Conservation (phyloP, 495 filamentous ascomycete genomes). For the Chlorociboria aeruginascens region DNA sequence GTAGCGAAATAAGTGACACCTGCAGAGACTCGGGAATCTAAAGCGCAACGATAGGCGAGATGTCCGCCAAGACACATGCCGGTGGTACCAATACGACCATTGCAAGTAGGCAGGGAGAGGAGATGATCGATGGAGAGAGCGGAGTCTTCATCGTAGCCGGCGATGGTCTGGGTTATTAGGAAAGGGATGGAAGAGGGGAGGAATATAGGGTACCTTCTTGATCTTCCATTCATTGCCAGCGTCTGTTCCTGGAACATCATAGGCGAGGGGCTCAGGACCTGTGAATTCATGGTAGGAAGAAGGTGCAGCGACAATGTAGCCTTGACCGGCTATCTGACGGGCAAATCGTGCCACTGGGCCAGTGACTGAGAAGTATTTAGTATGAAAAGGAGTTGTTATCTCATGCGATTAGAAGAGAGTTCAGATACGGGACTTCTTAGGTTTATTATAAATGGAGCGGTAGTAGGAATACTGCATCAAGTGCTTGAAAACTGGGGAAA, state of each 20-base stretch:
- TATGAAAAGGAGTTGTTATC: neutral
- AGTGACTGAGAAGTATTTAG: conserved; percentile 47
- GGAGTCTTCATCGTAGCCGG: conserved; percentile 84
- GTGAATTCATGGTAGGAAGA: conserved; percentile 91
- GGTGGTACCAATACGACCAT: conserved; percentile 71
- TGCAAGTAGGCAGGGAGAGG: conserved; percentile 66
- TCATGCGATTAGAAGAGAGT: too few relatives aligned
- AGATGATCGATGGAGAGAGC: conserved; percentile 62
- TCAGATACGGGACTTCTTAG: neutral
- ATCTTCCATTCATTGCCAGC: conserved; percentile 80
- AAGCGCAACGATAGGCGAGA: conserved; percentile 69
- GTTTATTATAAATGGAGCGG: neutral
- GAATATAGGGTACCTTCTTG: conserved; percentile 37
- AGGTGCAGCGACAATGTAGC: conserved; percentile 86
- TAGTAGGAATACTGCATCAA: neutral
- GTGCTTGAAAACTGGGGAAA: neutral
- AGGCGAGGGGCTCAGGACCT: conserved; percentile 70
- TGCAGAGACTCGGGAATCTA: conserved; percentile 65
- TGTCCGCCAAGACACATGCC: conserved; percentile 97
- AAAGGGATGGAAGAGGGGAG: neutral
- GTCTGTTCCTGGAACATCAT: conserved; percentile 83
- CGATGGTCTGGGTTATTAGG: conserved; percentile 44
- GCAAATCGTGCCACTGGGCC: conserved; percentile 86
- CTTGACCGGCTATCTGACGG: conserved; percentile 83
- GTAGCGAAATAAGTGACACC: conserved; percentile 88